Base-by-base conservation (phyloP, 2,329 filamentous ascomycete genomes). In the Hyphodiscus sp. region DNA sequence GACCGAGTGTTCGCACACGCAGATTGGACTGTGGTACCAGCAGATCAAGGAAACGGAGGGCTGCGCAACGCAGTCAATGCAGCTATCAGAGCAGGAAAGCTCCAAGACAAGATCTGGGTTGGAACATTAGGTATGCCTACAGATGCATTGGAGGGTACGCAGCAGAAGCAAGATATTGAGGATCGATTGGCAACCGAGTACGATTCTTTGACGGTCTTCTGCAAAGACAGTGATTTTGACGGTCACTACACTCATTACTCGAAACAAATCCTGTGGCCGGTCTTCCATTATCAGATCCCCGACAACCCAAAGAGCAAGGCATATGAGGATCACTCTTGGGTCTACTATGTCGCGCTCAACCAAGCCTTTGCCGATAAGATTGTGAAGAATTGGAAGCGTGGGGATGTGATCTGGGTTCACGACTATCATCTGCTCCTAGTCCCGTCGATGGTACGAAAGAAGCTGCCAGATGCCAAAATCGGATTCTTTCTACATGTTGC, bases 241-340 rank as follows among this genome's bases (percentile, higher is more conserved):
- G 91, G 91, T 1, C 91, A 96, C 71, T 97, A 97, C 67, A 83
- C 86, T 13, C 91, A 96, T 71, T 97, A 94, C 69, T 96, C 91
- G 83, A 97, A 97, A 74, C 90, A 92, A 67, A 96, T 97, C 52
- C 77, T 97, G 7, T 97, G 92, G 92, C 92, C 92, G 1, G 91
- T 96, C 56, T 95, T 97, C 71, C 91, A 97, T 72, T 97, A 97
- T 70, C 91, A 96, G 71, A 95, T 97, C 55, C 94, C 92, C 0
- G 94, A 97, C 68, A 95, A 95, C 67, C 92, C 92, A 23, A 96
- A 96, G 77, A 96, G 91, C 81, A 97, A 97, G 70, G 92, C 92
- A 0, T 97, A 96, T 69, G 87, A 95, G 69, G 92, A 97, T 63
- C 91, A 97, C 71, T 96, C 91, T 0, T 97, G 91, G 90, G 81